These are phyloP conservation scores for Tricholoma saponaceum DNA, from an alignment of 768 basidiomycete genomes.

Conservation along the genomic window DNA sequence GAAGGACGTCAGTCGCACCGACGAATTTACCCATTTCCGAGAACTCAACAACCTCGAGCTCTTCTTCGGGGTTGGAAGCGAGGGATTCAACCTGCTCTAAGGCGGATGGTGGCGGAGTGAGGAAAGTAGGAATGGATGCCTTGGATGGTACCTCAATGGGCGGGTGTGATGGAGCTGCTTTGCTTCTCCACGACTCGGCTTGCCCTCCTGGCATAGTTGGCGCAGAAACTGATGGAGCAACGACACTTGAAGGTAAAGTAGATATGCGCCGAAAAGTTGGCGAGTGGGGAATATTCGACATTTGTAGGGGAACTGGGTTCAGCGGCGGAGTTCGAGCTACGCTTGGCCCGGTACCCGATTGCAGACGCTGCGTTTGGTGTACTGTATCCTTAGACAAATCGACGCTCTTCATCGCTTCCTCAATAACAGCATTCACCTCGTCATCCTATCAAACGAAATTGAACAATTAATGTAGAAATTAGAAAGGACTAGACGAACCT, in stretches of 20 bases:
- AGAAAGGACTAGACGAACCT: conserved; percentile 8
- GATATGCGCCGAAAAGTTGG: conserved; percentile 23
- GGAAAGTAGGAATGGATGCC: conserved; percentile 23
- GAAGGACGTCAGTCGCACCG: conserved; percentile 30
- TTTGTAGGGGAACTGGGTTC: conserved; percentile 22
- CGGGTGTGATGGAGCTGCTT: conserved; percentile 31
- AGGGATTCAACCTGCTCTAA: conserved; percentile 42
- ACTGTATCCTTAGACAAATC: conserved; percentile 4
- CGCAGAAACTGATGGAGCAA: conserved; percentile 11
- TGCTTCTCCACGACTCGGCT: conserved; percentile 66
- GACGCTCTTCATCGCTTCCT: conserved; percentile 37
- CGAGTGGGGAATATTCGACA: conserved; percentile 24
- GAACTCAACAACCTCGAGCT: conserved; percentile 79
- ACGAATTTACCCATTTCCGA: conserved; percentile 71
- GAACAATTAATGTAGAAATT: neutral
- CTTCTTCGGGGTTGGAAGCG: conserved; percentile 46
- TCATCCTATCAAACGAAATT: conserved; percentile 21
- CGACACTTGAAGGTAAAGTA: conserved; percentile 15
- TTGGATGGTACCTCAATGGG: neutral
- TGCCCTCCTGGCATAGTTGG: conserved; percentile 30
- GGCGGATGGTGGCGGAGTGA: conserved; percentile 31
- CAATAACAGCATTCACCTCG: conserved; percentile 40
- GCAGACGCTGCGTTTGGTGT: neutral
- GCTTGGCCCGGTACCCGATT: neutral
- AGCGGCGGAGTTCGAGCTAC: conserved; percentile 31